phyloP scores from a whole-genome alignment of 768 basidiomycete genomes.

The Phanerochaete sordida region DNA sequence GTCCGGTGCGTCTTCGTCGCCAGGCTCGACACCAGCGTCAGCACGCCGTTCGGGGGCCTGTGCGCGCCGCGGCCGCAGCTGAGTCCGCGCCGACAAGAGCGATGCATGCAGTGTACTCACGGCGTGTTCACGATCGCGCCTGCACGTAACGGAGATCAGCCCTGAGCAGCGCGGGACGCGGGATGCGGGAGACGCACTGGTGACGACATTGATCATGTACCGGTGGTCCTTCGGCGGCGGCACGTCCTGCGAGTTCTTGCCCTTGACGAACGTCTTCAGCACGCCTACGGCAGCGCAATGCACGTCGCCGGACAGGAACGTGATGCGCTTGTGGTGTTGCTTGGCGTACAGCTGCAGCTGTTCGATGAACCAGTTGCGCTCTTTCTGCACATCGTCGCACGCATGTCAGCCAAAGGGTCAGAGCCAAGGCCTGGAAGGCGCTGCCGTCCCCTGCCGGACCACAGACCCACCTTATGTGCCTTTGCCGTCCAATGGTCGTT shows the following conservation, averaged over 20 bases:
- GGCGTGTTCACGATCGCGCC: constrained; percentile 97
- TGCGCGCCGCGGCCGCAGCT: neutral
- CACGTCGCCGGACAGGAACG: constrained; percentile 90
- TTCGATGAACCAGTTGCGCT: constrained; percentile 86
- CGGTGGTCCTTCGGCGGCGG: constrained; percentile 63
- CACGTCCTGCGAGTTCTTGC: constrained; percentile 45
- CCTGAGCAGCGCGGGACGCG: neutral
- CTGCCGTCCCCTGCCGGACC: neutral
- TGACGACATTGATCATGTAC: constrained; percentile 88
- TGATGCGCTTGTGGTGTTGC: constrained; percentile 63
- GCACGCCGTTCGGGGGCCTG: constrained; percentile 65
- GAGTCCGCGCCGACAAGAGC: neutral
- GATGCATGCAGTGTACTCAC: constrained; percentile 37
- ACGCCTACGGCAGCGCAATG: constrained; percentile 86
- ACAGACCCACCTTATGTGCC: constrained; percentile 57
- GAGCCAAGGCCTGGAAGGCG: neutral
- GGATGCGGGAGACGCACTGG: constrained; percentile 45
- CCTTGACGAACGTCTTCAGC: constrained; percentile 60
- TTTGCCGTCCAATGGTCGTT: constrained; percentile 94
- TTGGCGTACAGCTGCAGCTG: constrained; percentile 73
- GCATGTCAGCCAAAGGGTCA: neutral
- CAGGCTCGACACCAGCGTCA: constrained; percentile 76
- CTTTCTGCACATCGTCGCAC: constrained; percentile 48
- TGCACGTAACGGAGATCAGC: constrained; percentile 19
- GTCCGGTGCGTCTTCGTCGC: constrained; percentile 84